Evolutionary conservation across 2,329 filamentous ascomycete species (phyloP), one percentile per base, ranked within the genome.

Genomic region (Monilinia fructigena): DNA sequence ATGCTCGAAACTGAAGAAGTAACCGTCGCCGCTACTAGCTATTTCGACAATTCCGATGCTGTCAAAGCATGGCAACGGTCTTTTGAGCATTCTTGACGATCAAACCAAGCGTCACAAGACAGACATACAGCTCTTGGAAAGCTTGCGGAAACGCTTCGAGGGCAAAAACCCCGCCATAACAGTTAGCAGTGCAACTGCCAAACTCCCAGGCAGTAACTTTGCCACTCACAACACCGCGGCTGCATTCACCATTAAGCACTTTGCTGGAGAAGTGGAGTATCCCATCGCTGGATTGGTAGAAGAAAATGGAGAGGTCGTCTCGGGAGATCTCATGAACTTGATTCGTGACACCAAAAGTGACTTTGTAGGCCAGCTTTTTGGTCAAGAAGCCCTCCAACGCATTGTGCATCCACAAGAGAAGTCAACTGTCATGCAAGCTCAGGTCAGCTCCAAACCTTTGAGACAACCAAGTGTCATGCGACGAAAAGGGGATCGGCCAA

Each of bases 41-140:
- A 98, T 78, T 99, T 97, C 73, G 95, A 99, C 78, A 99, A 98
- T 78, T 93, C 91, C 0, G 95, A 98, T 77, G 93, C 94, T 12
- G 93, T 97, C 68, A 92, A 99, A 98, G 80, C 84, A 92, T 66
- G 92, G 93, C 35, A 98, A 98, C 74, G 95, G 95, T 55, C 82
- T 99, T 50, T 82, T 99, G 26, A 93, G 92, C 78, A 99, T 99
- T 70, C 82, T 99, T 0, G 95, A 99, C 75, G 95, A 99, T 75
- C 95, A 99, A 78, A 97, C 93, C 55, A 89, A 91, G 59, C 91
- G 94, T 64, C 91, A 94, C 72, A 89, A 93, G 74, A 92, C 89
- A 0, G 95, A 99, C 71, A 84, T 90, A 77, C 94, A 99, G 75
- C 86, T 99, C 71, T 81, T 98, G 1, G 95, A 99, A 74, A 94